These are phyloP conservation scores for Tricharina praecox DNA, from an alignment of 495 filamentous ascomycete genomes.

Conservation along the genomic window DNA sequence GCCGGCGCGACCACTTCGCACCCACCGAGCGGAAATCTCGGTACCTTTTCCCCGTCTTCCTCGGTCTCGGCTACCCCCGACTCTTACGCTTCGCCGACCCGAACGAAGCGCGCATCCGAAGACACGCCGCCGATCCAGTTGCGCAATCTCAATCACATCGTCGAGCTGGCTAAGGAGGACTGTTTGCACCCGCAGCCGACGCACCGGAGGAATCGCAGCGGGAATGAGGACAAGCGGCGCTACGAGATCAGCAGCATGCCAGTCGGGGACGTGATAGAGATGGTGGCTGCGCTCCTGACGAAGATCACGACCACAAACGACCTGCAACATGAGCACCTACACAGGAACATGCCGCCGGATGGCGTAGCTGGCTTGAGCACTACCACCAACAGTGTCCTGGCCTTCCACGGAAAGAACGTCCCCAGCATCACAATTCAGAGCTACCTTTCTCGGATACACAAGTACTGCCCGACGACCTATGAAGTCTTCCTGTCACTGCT, in stretches of 20 bases:
- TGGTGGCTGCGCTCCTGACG: slow-evolving; percentile 95
- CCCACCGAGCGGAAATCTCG: neutral
- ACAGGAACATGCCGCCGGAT: slow-evolving; percentile 48
- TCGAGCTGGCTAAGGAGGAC: slow-evolving; percentile 22
- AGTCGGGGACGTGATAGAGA: slow-evolving; percentile 94
- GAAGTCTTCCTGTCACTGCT: slow-evolving; percentile 91
- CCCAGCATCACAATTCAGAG: slow-evolving; percentile 93
- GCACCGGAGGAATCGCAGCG: slow-evolving; percentile 13
- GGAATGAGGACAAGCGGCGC: slow-evolving; percentile 18
- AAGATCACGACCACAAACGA: slow-evolving; percentile 98
- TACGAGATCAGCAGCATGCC: slow-evolving; percentile 99
- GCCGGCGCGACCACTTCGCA: neutral
- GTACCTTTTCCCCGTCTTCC: slow-evolving; percentile 2
- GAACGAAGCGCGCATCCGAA: slow-evolving; percentile 16
- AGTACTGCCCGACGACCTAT: slow-evolving; percentile 97
- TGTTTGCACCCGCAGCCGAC: slow-evolving; percentile 8
- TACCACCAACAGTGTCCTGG: slow-evolving; percentile 77
- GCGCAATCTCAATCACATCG: slow-evolving; percentile 20
- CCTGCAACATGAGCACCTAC: slow-evolving; percentile 66
- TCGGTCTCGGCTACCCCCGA: slow-evolving; percentile 10
- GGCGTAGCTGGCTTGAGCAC: slow-evolving; percentile 48
- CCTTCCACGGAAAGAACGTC: slow-evolving; percentile 98
- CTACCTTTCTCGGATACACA: slow-evolving; percentile 92
- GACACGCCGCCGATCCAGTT: slow-evolving; percentile 19
- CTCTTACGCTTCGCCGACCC: slow-evolving; percentile 12